phyloP scores from a whole-genome alignment of 331 rosid species.

The Ulmus americana region DNA sequence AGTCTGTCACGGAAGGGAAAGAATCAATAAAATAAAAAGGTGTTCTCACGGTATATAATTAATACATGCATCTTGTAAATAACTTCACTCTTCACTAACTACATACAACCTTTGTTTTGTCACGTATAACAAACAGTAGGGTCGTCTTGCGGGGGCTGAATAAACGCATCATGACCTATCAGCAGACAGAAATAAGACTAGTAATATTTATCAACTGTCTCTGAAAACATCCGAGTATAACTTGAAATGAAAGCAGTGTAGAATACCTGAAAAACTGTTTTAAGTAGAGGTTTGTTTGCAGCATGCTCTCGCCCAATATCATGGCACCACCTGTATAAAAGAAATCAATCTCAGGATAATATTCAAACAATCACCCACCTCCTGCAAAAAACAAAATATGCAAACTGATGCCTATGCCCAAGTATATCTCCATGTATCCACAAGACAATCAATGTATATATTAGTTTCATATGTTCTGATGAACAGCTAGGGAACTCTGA shows the following conservation, averaged over 20 bases:
- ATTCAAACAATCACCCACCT: background rate
- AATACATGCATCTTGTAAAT: background rate
- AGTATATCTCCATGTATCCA: too few relatives aligned
- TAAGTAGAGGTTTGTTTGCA: constrained; percentile 80
- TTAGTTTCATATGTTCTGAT: background rate
- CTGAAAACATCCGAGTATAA: constrained; percentile 8
- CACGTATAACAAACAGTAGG: constrained; percentile 81
- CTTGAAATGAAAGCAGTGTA: constrained; percentile 5
- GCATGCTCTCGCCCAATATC: constrained; percentile 97
- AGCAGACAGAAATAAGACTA: constrained; percentile 16
- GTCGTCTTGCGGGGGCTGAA: constrained; percentile 92
- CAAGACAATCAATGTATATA: background rate
- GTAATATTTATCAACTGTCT: constrained; percentile 18
- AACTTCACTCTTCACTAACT: background rate
- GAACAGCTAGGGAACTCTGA: background rate
- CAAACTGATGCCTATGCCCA: background rate
- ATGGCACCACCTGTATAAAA: constrained; percentile 79
- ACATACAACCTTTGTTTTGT: constrained; percentile 65
- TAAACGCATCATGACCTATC: constrained; percentile 89
- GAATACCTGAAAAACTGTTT: constrained; percentile 89
- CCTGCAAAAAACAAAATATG: background rate
- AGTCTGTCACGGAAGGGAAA: constrained; percentile 41
- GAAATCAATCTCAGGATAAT: background rate
- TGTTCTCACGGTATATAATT: constrained; percentile 8
- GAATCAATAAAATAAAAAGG: constrained; percentile 7